phyloP scores from a whole-genome alignment of 2,329 filamentous ascomycete species.

The Microdochium trichocladiopsis region DNA sequence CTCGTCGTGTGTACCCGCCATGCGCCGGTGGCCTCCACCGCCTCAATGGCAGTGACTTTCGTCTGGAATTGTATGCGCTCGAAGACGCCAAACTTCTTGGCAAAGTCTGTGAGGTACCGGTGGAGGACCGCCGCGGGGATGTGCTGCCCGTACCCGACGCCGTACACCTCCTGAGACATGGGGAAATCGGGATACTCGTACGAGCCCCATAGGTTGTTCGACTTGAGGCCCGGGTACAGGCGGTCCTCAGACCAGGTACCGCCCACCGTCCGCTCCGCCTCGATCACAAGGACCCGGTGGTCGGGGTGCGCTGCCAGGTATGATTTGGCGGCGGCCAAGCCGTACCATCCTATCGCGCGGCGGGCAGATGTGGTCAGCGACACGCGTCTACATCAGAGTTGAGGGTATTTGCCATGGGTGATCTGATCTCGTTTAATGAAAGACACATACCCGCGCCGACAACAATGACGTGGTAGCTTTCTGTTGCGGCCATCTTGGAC shows the following conservation, averaged over 20 bases:
- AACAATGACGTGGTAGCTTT: not conserved
- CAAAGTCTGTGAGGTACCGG: constrained; percentile 49
- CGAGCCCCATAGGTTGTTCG: constrained; percentile 32
- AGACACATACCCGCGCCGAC: not conserved
- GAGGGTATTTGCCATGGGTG: not conserved
- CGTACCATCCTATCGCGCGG: constrained; percentile 12
- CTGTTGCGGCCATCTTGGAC: not conserved
- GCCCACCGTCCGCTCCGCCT: constrained; percentile 28
- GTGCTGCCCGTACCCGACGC: constrained; percentile 42
- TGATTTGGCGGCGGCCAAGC: constrained; percentile 38
- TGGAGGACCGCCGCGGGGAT: constrained; percentile 51
- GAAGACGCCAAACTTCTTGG: constrained; percentile 42
- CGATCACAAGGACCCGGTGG: constrained; percentile 33
- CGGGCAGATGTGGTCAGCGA: not conserved
- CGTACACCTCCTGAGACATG: constrained; percentile 19
- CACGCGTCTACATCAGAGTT: not conserved
- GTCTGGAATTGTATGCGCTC: constrained; percentile 41
- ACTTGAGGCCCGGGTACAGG: constrained; percentile 32
- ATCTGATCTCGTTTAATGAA: not conserved
- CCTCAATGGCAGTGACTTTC: constrained; percentile 38
- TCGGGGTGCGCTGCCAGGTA: constrained; percentile 32
- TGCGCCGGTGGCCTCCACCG: constrained; percentile 3
- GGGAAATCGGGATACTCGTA: constrained; percentile 30
- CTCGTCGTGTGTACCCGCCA: not conserved
- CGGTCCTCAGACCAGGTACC: constrained; percentile 33